These are phyloP conservation scores for Linum trigynum DNA, from an alignment of 345 rosid species.

Conservation along the genomic window DNA sequence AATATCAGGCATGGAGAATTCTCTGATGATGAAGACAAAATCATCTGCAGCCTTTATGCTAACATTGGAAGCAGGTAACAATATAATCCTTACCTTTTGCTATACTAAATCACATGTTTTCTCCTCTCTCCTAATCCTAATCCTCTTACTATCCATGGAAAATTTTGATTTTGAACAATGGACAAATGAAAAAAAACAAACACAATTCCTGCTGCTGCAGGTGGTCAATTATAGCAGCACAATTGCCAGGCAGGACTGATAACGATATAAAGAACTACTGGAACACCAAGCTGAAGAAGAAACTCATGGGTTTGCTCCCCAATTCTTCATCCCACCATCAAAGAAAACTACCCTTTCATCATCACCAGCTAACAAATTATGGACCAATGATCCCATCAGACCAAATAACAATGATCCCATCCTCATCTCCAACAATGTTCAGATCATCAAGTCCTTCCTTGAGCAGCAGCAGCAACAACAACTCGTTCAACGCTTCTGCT, in stretches of 20 bases:
- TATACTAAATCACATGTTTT: neutral
- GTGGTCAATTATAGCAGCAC: constrained; percentile 33
- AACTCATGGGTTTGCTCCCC: constrained; percentile 28
- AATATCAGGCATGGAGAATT: constrained; percentile 29
- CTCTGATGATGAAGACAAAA: constrained; percentile 26
- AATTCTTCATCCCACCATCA: neutral
- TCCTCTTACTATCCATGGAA: neutral
- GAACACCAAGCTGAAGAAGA: constrained; percentile 33
- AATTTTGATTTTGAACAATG: too few species aligned
- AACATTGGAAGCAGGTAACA: constrained; percentile 28
- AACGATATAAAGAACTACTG: constrained; percentile 30
- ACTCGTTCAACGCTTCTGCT: constrained; percentile 25
- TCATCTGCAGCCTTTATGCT: constrained; percentile 25
- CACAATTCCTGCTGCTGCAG: constrained; percentile 9
- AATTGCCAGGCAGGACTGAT: constrained; percentile 30
- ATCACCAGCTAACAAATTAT: constrained; percentile 7
- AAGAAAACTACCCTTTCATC: constrained; percentile 9
- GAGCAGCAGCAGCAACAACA: constrained; percentile 13
- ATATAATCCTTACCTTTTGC: neutral
- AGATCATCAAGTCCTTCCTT: constrained; percentile 26
- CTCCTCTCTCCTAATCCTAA: neutral
- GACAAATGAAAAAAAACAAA: too few species aligned
- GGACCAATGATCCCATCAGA: neutral
- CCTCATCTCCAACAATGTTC: constrained; percentile 23
- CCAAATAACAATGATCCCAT: constrained; percentile 11